Evolutionary conservation across 257 asterid species (phyloP), one percentile per base, ranked within the genome.

Genomic region (Solanum ossicruentum): DNA sequence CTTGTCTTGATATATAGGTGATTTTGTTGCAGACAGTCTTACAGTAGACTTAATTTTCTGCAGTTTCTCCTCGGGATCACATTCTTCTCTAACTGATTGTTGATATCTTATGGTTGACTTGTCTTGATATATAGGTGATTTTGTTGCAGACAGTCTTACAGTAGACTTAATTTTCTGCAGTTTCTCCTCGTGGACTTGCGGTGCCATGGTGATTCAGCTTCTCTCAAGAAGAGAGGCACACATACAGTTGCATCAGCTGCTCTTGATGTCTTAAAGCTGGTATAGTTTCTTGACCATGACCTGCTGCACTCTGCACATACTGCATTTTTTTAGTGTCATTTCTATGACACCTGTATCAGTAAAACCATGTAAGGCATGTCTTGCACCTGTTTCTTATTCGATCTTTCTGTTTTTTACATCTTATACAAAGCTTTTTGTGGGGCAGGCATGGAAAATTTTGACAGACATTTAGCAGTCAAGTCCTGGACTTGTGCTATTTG

Each of bases 101-200:
- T 1, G 11, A 78, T 78, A 28, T 78, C 63, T 10, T 67, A n/a
- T 82, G 61, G 45, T 67, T 66, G 12, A 32, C 13, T 65, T 10
- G 5, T 58, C 51, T 67, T 51, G 66, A n/a, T 75, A 51, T 23
- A 49, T 49, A 43, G 47, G 23, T 83, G 85, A 8, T 73, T 70
- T 51, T 60, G 26, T 49, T 49, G 70, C 15, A 67, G 81, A 52
- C 86, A 85, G 82, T 72, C 91, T 88, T 84, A 90, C 85, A 88
- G 36, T 77, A 49, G 81, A 70, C 85, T 82, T 84, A 84, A 80
- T 28, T 90, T 89, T 87, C 86, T 89, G 77, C 97, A 96, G 99
- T 96, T 96, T 93, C 95, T 96, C 92, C 93, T 96, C 84, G 96
- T 96, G 80, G 98, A 96, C 95, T 90, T 96, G 91, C 97, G 99